Evolutionary conservation across 257 asterid species (phyloP), one percentile per base, ranked within the genome.

Genomic region (Primulina tabacum): DNA sequence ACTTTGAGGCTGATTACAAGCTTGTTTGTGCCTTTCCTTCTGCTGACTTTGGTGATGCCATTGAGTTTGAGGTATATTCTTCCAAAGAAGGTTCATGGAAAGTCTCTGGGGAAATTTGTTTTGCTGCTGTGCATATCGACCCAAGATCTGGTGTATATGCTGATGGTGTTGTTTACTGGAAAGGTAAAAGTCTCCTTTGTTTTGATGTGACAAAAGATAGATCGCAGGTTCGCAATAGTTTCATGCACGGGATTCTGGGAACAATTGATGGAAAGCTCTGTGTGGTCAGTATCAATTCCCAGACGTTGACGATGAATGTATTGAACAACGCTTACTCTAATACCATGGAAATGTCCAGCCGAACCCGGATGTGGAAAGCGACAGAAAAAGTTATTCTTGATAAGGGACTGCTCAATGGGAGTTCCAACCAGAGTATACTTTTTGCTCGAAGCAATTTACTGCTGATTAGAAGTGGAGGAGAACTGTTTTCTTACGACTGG

Each of bases 1-100:
- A 77, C 64, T 83, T 83, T 69, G 80, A 65, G 61, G 81, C 82
- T 10, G 87, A 79, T 33, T 83, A 71, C 79, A 85, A 79, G 68
- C 71, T 81, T 52, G 62, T 85, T 21, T 81, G 86, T 65, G 85
- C 85, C 40, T 83, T 81, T 52, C 75, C 56, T 37, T 85, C 88
- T 59, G 68, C 52, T 30, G 87, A 85, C 75, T 83, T 85, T 69
- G 84, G 68, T 29, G 86, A 79, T 65, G 90, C 88, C 43, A 76
- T 79, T 18, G 90, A 85, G 67, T 83, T 85, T 71, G 90, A 81
- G 64, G 72, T 83, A 70, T 85, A 81, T 55, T 79, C 83, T 70
- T 83, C 88, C 11, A 73, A 62, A 29, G 80, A 83, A 30, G 79
- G 64, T n/a, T 72, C 85, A 14, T 85, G 90, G 90, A 75, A 77